Conservation (phyloP, 768 basidiomycete genomes). For the Cystofilobasidium ferigula region DNA sequence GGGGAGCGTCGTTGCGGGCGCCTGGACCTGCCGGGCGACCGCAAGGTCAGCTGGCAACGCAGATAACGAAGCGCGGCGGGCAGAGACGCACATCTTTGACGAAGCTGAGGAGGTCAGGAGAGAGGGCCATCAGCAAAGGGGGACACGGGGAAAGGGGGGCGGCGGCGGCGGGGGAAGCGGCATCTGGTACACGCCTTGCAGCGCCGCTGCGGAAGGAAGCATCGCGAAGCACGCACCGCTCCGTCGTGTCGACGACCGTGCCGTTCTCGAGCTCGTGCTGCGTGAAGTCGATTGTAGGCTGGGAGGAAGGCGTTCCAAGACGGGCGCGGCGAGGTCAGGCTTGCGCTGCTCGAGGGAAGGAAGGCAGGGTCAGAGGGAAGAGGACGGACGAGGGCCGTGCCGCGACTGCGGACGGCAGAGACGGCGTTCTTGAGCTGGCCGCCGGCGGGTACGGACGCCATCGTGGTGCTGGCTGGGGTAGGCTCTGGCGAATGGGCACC, state of each 20-base stretch:
- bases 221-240: conserved; percentile 53
- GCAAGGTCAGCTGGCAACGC: neutral
- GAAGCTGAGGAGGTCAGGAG: conserved; percentile 8
- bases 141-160: neutral
- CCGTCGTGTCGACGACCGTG: conserved; percentile 77
- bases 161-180: neutral
- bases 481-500: too few species aligned
- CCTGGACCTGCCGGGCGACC: conserved; percentile 63
- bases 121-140: neutral
- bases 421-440: neutral
- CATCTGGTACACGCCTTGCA: neutral
- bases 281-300: conserved; percentile 70
- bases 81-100: conserved; percentile 21
- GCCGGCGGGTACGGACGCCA: neutral
- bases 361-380: neutral
- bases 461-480: too few species aligned
- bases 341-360: neutral
- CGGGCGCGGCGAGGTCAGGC: neutral
- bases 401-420: neutral
- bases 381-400: neutral
- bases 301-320: neutral
- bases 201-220: neutral
- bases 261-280: conserved; percentile 89
- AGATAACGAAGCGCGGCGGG: neutral
- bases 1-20: conserved; percentile 84